A percentile compares a stretch with the other conserved stretches of the same genome.
Conservation (phyloP, 164 flowering plant species). For the Vitis amurensis region DNA sequence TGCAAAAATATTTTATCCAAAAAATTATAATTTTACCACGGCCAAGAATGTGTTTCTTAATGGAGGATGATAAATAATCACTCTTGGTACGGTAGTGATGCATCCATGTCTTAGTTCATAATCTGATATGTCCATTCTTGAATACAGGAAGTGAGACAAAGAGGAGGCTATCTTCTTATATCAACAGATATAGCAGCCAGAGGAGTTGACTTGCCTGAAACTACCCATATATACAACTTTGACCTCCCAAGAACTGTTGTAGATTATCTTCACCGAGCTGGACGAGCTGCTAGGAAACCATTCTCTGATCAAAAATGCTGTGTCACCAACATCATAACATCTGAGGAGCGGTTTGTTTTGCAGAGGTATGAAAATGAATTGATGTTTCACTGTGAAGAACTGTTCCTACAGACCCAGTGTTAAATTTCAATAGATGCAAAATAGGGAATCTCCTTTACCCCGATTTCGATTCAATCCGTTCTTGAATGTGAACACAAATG, state of each 20-base stretch:
- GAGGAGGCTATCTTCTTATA: constrained; percentile 67
- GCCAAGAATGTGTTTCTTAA: neutral
- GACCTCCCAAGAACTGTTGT: constrained; percentile 83
- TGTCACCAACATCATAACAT: constrained; percentile 64
- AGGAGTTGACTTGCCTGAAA: constrained; percentile 91
- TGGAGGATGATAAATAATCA: neutral
- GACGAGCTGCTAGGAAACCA: constrained; percentile 86
- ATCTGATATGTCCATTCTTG: neutral
- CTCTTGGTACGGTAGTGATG: neutral
- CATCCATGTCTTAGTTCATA: neutral
- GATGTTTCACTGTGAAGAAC: constrained; percentile 72
- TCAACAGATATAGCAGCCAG: constrained; percentile 93
- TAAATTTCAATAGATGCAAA: too few relatives aligned
- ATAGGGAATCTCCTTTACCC: too few relatives aligned
- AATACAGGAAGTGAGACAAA: constrained; percentile 72
- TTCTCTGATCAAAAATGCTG: constrained; percentile 69
- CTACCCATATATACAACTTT: constrained; percentile 90
- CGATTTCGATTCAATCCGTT: too few relatives aligned
- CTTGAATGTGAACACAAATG: too few relatives aligned
- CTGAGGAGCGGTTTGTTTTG: constrained; percentile 79
- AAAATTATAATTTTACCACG: neutral
- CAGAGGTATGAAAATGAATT: constrained; percentile 82
- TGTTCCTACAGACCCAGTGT: constrained; percentile 2
- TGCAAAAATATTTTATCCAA: neutral
- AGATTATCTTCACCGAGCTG: constrained; percentile 93